Evolutionary conservation across 805 yeast species (phyloP), one percentile per base, ranked within the genome.

Genomic region (Barnettozyma vustinii): DNA sequence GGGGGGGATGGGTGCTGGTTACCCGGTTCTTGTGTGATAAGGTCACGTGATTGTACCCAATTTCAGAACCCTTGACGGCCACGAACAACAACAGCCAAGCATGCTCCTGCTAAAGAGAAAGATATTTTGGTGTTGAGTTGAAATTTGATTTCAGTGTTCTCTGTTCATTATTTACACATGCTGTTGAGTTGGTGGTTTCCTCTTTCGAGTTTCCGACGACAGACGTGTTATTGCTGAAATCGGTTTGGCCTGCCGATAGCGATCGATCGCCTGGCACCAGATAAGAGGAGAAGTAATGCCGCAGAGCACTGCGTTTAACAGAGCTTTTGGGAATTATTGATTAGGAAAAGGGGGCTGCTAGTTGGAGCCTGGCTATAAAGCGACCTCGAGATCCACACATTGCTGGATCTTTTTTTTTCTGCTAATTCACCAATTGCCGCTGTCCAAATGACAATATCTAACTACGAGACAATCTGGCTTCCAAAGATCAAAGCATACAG

Each of bases 401-500:
- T 2, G 33, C 16, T 30, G 8, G 8, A 30, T 30, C 33, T 13
- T n/a, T 30, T 13, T 15, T 13, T 7, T 3, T 30, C 16, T 5
- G 25, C n/a, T 9, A 32, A n/a, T 13, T 37, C 21, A 20, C 25
- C 25, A 23, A 23, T 8, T 23, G 8, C 25, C 8, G 25, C 25
- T 23, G 10, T 6, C 13, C 21, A 2, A 18, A 45, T 41, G 35
- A 35, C 44, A 30, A 18, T 26, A 46, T 44, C 51, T 32, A 45
- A 40, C 44, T 46, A 43, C 52, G 52, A 55, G 41, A 43, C 52
- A 42, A 43, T 36, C 13, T 58, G 57, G 54, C 45, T 49, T 4
- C 62, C 62, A 47, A 57, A 52, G 51, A 55, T 59, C 44, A 42
- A 52, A 20, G 50, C 55, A 1, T 56, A 59, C 49, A 51, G 39